Evolutionary conservation across 2,329 filamentous ascomycete genomes (phyloP).

Genomic region (Colletotrichum spaethianum): DNA sequence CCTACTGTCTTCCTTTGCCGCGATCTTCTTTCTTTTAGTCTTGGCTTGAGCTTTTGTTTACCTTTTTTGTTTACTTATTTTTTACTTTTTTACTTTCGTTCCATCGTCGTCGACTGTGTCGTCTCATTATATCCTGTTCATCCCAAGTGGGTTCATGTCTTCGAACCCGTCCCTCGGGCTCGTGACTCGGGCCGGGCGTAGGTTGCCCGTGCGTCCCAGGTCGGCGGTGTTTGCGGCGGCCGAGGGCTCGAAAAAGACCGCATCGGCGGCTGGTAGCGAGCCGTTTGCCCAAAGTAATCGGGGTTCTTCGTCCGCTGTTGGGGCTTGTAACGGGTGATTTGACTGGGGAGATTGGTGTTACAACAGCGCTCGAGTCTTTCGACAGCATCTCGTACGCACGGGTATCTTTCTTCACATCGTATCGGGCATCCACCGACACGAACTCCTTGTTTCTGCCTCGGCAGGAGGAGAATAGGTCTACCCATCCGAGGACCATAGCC

Average conservation of each 20-base stretch:
- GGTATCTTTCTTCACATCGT: conserved; percentile 72
- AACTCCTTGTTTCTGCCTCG: conserved; percentile 79
- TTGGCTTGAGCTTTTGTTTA: conserved; percentile 8
- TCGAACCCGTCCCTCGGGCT: conserved; percentile 49
- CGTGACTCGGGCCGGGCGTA: conserved; percentile 51
- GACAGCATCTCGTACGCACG: conserved; percentile 88
- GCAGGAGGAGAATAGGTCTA: conserved; percentile 70
- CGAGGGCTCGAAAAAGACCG: conserved; percentile 71
- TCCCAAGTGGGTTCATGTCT: conserved; percentile 67
- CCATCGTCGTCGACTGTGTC: conserved; percentile 6
- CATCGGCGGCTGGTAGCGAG: conserved; percentile 67
- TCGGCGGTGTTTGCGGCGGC: conserved; percentile 56
- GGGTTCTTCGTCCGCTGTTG: conserved; percentile 60
- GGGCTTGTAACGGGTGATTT: conserved; percentile 49
- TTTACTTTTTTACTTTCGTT: conserved; percentile 29
- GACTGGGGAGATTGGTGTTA: conserved; percentile 65
- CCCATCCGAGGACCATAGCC: conserved; percentile 90
- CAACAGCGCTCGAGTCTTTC: conserved; percentile 66
- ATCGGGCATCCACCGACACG: conserved; percentile 85
- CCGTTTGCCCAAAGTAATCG: conserved; percentile 70
- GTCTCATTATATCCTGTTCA: conserved; percentile 66
- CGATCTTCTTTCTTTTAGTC: background rate
- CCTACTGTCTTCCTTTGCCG: background rate
- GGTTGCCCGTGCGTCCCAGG: conserved; percentile 60
- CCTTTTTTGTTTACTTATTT: conserved; percentile 16